Base-by-base conservation (phyloP, 2,329 filamentous ascomycete genomes). In the Phoma sp. region DNA sequence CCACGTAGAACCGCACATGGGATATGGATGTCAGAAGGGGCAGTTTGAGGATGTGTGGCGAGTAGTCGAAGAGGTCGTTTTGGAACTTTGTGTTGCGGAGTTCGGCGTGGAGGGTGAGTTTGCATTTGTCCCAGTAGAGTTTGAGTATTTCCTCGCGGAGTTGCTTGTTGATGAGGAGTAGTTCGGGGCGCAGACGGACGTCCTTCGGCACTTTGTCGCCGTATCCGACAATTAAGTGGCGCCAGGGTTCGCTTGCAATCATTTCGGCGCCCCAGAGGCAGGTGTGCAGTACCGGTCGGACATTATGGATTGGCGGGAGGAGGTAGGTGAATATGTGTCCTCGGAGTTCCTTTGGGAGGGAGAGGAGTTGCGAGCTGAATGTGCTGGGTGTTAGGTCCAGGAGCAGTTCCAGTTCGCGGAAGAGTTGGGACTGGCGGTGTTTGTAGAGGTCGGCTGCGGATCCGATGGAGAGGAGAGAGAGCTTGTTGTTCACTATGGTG, bases 231-330 rank as follows among this genome's bases (percentile, higher is more conserved):
- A 67, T 66, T 42, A 69, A 65, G 55, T 72, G 71, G 32, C 67
- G 54, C 72, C 72, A 74, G 11, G 71, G 69, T 18, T 74, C 69
- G 10, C 57, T 53, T 20, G 64, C 60, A 21, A 66, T 57, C 69
- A 74, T 73, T 36, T 73, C 69, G 2, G 70, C 69, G 23, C 65
- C 63, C 72, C 72, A 74, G 1, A 74, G 56, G 49, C 69, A 72
- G 3, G 71, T 74, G 47, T 73, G 72, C 7, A 74, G 58, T 38
- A 71, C 70, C 10, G 71, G 66, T 12, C 66, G 64, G 17, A 26
- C 34, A 3, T 47, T 49, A 11, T 37, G 40, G 9, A 15, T 21
- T 1, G 63, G 52, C 1, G 71, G 72, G 6, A 74, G 39, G 1
- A 72, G 61, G 51, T 69, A 60, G 30, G 60, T 53, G 42, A 70